These are phyloP conservation scores for Scedosporium apiospermum DNA, from an alignment of 2,329 filamentous ascomycete species.

Conservation along the genomic window DNA sequence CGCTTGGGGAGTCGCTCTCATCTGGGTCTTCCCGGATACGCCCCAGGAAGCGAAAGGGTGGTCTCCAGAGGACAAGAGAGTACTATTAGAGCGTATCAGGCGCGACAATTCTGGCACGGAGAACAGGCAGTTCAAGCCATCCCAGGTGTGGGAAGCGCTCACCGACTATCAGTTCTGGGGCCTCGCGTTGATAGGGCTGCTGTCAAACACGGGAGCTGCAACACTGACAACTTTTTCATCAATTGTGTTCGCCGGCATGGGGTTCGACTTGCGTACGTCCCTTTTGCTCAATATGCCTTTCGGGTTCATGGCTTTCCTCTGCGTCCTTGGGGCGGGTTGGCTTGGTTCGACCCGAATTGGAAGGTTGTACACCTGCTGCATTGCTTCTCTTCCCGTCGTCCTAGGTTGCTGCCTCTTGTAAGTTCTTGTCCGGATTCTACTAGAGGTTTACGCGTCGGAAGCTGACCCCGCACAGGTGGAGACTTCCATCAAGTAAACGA, in stretches of 20 bases:
- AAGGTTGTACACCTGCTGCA: constrained; percentile 17
- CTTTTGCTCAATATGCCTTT: constrained; percentile 23
- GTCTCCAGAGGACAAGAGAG: constrained; percentile 22
- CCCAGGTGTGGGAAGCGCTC: constrained; percentile 43
- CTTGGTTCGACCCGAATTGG: constrained; percentile 13
- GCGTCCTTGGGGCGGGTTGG: constrained; percentile 20
- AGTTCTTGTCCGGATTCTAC: constrained; percentile 5
- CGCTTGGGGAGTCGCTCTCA: constrained; percentile 10
- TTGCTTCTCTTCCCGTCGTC: constrained; percentile 17
- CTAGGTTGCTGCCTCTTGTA: constrained; percentile 19
- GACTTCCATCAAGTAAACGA: constrained; percentile 12
- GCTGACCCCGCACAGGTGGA: constrained; percentile 11
- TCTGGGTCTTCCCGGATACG: constrained; percentile 9
- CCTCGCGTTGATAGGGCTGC: constrained; percentile 18
- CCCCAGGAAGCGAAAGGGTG: constrained; percentile 9
- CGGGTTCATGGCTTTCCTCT: constrained; percentile 19
- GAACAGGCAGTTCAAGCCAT: constrained; percentile 35
- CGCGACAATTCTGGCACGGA: constrained; percentile 35
- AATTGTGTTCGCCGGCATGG: constrained; percentile 24
- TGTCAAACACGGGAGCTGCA: constrained; percentile 19
- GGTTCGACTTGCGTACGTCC: constrained; percentile 20
- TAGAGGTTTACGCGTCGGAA: background rate
- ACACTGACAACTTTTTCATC: constrained; percentile 20
- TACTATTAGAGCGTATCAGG: constrained; percentile 43
- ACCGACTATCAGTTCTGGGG: constrained; percentile 27